These are phyloP conservation scores for Pontederia paniculata DNA, from an alignment of 176 grass and related monocot species.

Conservation along the genomic window DNA sequence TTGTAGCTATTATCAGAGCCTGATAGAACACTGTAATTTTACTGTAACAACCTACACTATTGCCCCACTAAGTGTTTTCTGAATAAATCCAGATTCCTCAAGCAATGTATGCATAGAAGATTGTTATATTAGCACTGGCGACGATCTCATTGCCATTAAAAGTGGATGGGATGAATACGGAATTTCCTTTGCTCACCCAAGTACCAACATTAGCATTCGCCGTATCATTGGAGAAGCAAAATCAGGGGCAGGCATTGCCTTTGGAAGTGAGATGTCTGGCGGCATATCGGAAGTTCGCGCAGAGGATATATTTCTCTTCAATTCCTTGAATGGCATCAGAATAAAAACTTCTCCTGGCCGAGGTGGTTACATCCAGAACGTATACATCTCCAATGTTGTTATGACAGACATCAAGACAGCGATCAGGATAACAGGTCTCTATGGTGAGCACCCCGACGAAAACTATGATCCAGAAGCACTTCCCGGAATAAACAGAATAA, in stretches of 20 bases:
- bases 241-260: slow-evolving; percentile 67
- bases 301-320: slow-evolving; percentile 45
- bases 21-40: no score
- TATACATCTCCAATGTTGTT: slow-evolving; percentile 57
- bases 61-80: not conserved
- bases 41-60: not conserved
- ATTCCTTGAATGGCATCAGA: slow-evolving; percentile 73
- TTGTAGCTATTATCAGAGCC: no score
- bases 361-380: slow-evolving; percentile 62
- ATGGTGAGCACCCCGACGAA: slow-evolving; percentile 69
- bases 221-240: slow-evolving; percentile 46
- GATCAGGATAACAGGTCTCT: slow-evolving; percentile 67
- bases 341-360: slow-evolving; percentile 79
- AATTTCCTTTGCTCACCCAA: slow-evolving; percentile 68
- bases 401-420: slow-evolving; percentile 77
- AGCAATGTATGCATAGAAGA: slow-evolving; percentile 82
- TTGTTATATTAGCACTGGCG: slow-evolving; percentile 76
- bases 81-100: slow-evolving; percentile 47
- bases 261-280: slow-evolving; percentile 97
- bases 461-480: slow-evolving; percentile 65
- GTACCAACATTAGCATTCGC: slow-evolving; percentile 79
- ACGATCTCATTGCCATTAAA: slow-evolving; percentile 74
- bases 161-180: slow-evolving; percentile 97
- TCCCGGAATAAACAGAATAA: slow-evolving; percentile 64
- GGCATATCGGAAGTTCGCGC: slow-evolving; percentile 61